phyloP scores from a whole-genome alignment of 169 alveolate species.

The Sarcocystis neurona region DNA sequence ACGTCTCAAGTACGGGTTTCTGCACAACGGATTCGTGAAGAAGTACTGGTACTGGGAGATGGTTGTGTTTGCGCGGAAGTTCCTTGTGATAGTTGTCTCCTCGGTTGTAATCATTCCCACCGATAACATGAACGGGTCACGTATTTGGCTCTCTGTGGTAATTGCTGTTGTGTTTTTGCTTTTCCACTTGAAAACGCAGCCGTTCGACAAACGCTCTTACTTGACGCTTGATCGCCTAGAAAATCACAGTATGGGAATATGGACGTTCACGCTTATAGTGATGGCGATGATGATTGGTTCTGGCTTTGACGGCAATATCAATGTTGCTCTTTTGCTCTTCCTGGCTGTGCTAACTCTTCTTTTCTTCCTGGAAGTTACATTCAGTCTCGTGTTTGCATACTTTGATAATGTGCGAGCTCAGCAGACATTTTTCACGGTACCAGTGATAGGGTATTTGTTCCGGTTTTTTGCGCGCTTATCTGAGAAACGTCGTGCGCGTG shows the following conservation, averaged over 20 bases:
- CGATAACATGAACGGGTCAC: constrained; percentile 71
- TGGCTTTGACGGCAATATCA: constrained; percentile 63
- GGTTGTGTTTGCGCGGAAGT: constrained; percentile 79
- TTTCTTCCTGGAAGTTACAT: constrained; percentile 62
- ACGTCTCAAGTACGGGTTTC: constrained; percentile 80
- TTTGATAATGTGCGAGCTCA: constrained; percentile 68
- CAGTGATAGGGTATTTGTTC: constrained; percentile 62
- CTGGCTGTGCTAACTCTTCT: constrained; percentile 52
- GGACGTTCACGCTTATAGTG: constrained; percentile 78
- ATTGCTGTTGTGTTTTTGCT: constrained; percentile 77
- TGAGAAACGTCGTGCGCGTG: constrained; percentile 64
- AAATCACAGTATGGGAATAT: constrained; percentile 80
- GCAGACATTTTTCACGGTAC: constrained; percentile 63
- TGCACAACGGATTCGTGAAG: constrained; percentile 82
- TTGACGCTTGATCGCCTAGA: constrained; percentile 78
- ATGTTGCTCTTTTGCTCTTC: constrained; percentile 67
- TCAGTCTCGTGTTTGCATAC: constrained; percentile 67
- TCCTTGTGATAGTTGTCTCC: constrained; percentile 77
- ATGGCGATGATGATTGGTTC: constrained; percentile 67
- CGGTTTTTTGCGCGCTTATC: constrained; percentile 64
- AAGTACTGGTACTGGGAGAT: constrained; percentile 86
- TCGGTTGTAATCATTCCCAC: constrained; percentile 77
- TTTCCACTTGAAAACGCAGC: constrained; percentile 77
- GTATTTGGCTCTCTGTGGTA: constrained; percentile 77
- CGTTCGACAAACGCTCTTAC: constrained; percentile 83